A percentile compares a stretch with the other conserved stretches of the same genome.
Evolutionary conservation across 2,329 filamentous ascomycete genomes (phyloP).

Genomic region (Claviceps paspali): DNA sequence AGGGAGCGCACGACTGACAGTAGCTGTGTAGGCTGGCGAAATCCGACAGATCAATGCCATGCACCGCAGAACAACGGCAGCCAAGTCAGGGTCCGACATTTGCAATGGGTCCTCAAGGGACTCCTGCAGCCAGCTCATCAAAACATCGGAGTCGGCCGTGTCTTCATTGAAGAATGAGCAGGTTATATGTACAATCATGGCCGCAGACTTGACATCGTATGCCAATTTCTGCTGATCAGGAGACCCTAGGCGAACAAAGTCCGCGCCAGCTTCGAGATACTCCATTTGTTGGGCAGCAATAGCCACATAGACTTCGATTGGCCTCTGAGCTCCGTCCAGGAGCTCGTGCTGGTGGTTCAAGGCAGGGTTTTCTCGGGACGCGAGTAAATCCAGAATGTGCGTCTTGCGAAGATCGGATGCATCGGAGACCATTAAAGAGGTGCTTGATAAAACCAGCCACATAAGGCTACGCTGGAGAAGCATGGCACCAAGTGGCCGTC

Average conservation of each 20-base stretch:
- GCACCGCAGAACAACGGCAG: slow-evolving; percentile 62
- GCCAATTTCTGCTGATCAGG: slow-evolving; percentile 76
- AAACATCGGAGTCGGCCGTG: slow-evolving; percentile 58
- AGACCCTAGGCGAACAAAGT: slow-evolving; percentile 70
- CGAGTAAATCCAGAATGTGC: slow-evolving; percentile 60
- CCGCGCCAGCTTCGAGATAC: slow-evolving; percentile 73
- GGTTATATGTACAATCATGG: slow-evolving; percentile 70
- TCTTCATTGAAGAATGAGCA: slow-evolving; percentile 73
- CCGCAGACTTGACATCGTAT: slow-evolving; percentile 70
- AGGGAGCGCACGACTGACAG: slow-evolving; percentile 63
- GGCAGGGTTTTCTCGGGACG: slow-evolving; percentile 38
- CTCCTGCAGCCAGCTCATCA: slow-evolving; percentile 77
- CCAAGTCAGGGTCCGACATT: slow-evolving; percentile 66
- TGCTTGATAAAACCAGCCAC: slow-evolving; percentile 64
- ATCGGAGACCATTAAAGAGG: slow-evolving; percentile 55
- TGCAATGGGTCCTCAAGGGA: slow-evolving; percentile 64
- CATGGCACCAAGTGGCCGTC: slow-evolving; percentile 79
- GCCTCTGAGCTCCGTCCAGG: slow-evolving; percentile 36
- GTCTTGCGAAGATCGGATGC: slow-evolving; percentile 41
- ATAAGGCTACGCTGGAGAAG: slow-evolving; percentile 80
- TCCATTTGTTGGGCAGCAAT: slow-evolving; percentile 73
- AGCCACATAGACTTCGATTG: slow-evolving; percentile 49
- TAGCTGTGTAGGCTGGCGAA: slow-evolving; percentile 56
- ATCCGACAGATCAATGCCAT: slow-evolving; percentile 70
- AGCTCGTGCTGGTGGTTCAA: slow-evolving; percentile 18